These are phyloP conservation scores for Beta lomatogona DNA, from an alignment of 179 eudicot species.

Conservation along the genomic window DNA sequence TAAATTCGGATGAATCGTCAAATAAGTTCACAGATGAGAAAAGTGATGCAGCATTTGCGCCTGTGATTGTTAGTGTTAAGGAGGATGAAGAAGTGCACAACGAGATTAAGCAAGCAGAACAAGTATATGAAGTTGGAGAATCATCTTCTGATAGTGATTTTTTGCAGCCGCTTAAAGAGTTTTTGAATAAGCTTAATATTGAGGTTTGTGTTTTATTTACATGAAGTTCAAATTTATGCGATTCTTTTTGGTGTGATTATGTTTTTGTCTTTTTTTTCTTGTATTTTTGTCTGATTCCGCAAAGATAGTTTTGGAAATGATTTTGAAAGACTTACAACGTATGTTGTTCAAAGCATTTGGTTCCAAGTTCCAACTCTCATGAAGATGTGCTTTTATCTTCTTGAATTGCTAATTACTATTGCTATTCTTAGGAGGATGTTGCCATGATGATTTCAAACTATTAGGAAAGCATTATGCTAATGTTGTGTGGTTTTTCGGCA, in stretches of 20 bases:
- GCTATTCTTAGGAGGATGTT: slow-evolving; percentile 15
- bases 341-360: background rate
- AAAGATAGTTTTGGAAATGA: no score
- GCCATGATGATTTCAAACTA: slow-evolving; percentile 42
- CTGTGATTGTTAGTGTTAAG: slow-evolving; percentile 11
- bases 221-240: background rate
- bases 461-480: slow-evolving; percentile 30
- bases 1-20: slow-evolving; percentile 21
- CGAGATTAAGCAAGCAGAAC: slow-evolving; percentile 6
- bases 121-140: slow-evolving; percentile 10
- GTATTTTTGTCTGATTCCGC: background rate
- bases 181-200: slow-evolving; percentile 28
- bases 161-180: slow-evolving; percentile 20
- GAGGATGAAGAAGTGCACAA: background rate
- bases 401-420: background rate
- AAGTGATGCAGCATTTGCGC: slow-evolving; percentile 1
- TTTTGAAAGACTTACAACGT: no score
- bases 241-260: background rate
- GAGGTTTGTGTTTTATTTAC: slow-evolving; percentile 21
- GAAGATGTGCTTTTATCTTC: background rate
- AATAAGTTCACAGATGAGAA: slow-evolving; percentile 20
- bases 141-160: slow-evolving; percentile 23
- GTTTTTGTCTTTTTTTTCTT: background rate
- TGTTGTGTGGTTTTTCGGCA: slow-evolving; percentile 41
- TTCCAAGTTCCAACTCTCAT: background rate